phyloP scores from a whole-genome alignment of 1,139 yeast genomes.

The Maudiozyma humilis region DNA sequence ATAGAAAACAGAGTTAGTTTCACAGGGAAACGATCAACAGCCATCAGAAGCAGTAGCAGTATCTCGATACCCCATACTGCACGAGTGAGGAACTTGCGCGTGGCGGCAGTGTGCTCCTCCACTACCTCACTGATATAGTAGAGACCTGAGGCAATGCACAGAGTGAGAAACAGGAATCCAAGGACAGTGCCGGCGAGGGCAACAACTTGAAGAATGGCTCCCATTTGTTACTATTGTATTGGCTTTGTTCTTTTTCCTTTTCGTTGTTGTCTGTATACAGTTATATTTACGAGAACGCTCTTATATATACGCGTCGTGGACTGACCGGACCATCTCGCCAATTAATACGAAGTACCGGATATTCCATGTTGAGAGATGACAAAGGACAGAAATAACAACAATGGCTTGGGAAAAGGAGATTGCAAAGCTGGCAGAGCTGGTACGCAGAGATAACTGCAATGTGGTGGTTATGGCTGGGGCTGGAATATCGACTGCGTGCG shows the following conservation, averaged over 20 bases:
- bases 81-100: slow-evolving; percentile 58
- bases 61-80: slow-evolving; percentile 53
- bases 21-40: slow-evolving; percentile 75
- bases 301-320: not conserved
- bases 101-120: slow-evolving; percentile 85
- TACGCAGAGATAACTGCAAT: slow-evolving; percentile 15
- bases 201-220: slow-evolving; percentile 42
- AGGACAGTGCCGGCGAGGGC: slow-evolving; percentile 63
- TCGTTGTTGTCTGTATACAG: not conserved
- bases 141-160: slow-evolving; percentile 78
- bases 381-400: not conserved
- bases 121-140: slow-evolving; percentile 87
- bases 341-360: no score
- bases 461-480: slow-evolving; percentile 61
- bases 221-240: slow-evolving; percentile 24
- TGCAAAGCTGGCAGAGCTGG: not conserved
- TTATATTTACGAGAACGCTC: not conserved
- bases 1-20: slow-evolving; percentile 57
- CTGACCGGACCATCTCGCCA: no score
- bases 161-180: slow-evolving; percentile 67
- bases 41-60: slow-evolving; percentile 45
- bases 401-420: not conserved
- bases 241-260: not conserved
- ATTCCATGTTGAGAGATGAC: no score
- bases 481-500: slow-evolving; percentile 86